phyloP scores from a whole-genome alignment of 2,329 filamentous ascomycete species.

The Xylaria hypoxylon region DNA sequence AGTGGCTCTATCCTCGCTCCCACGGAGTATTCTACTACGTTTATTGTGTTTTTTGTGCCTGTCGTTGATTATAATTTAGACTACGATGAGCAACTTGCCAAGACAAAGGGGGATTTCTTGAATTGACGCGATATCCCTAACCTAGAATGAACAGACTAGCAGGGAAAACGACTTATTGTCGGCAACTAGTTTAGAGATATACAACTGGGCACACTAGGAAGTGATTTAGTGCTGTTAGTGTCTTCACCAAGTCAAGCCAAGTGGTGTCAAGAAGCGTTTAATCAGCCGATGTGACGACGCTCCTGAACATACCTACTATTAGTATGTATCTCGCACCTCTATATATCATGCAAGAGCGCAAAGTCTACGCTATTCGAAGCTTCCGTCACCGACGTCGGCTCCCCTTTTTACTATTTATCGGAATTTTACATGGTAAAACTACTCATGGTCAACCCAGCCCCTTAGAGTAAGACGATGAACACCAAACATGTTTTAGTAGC shows the following conservation, averaged over 20 bases:
- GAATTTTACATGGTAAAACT: too few relatives aligned
- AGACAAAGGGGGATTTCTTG: slow-evolving; percentile 42
- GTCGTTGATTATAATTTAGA: slow-evolving; percentile 28
- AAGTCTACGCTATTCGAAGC: not conserved
- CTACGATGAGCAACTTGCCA: slow-evolving; percentile 41
- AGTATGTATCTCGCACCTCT: not conserved
- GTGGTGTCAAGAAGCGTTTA: not conserved
- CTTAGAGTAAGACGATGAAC: too few relatives aligned
- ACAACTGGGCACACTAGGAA: not conserved
- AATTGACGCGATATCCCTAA: slow-evolving; percentile 20
- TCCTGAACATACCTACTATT: too few relatives aligned
- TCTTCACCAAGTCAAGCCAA: not conserved
- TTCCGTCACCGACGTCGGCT: not conserved
- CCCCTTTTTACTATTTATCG: not conserved
- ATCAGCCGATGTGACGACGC: not conserved
- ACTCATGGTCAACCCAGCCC: too few relatives aligned
- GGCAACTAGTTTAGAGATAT: not conserved
- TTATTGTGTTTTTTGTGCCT: not conserved
- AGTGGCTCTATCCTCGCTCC: not conserved
- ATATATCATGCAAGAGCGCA: not conserved
- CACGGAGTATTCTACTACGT: not conserved
- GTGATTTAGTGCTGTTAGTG: not conserved
- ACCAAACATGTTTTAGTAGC: too few relatives aligned
- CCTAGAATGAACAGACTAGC: not conserved
- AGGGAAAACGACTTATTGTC: not conserved